These are phyloP conservation scores for Trifolium repens DNA, from an alignment of 306 rosid genomes.

Conservation along the genomic window DNA sequence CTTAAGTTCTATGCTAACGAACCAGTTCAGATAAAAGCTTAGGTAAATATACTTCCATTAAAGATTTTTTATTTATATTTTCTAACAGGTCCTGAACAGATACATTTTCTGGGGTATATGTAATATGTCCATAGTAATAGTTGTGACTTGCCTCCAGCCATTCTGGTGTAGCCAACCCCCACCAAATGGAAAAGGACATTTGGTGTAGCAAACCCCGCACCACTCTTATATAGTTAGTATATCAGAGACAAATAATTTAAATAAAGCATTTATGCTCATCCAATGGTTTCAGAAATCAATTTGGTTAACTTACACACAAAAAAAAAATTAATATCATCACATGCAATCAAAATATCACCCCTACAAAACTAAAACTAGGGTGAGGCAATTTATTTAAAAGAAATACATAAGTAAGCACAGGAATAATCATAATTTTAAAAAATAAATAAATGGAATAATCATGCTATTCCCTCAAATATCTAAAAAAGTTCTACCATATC, in stretches of 20 bases:
- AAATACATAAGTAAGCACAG: slow-evolving; percentile 14
- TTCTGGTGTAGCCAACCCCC: not conserved
- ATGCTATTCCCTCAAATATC: slow-evolving; percentile 25
- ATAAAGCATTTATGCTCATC: not conserved
- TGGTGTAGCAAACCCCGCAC: not conserved
- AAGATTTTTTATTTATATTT: not conserved
- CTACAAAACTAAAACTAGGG: not conserved
- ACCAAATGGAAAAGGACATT: no score
- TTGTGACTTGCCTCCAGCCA: not conserved
- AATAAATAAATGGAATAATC: not conserved
- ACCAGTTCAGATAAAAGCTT: no score
- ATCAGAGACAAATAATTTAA: not conserved
- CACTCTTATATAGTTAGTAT: not conserved
- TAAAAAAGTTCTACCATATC: not conserved
- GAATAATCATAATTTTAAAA: not conserved
- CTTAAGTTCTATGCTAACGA: no score
- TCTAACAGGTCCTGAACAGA: not conserved
- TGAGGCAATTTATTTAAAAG: not conserved
- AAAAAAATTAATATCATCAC: no score
- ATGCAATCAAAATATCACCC: not conserved
- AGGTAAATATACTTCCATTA: not conserved
- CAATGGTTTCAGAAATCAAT: not conserved
- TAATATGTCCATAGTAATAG: no score
- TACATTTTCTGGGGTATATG: not conserved
- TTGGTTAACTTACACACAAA: not conserved